Percentiles rank a stretch among this genome's conserved stretches.
These are phyloP conservation scores for Suillus discolor DNA, from an alignment of 768 basidiomycete species.

Conservation along the genomic window DNA sequence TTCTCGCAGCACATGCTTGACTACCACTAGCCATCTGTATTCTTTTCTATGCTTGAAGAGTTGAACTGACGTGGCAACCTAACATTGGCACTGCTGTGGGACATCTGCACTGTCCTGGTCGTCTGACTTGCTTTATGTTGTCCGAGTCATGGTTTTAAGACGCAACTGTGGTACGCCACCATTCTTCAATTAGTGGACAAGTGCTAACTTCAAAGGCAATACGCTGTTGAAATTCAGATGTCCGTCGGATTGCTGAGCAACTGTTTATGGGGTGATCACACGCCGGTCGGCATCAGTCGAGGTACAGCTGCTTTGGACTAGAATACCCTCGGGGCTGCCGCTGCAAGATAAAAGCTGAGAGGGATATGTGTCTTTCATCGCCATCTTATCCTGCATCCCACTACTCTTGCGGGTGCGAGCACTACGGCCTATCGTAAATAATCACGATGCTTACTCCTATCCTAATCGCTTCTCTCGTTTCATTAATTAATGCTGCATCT, in stretches of 20 bases:
- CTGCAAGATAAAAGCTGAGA: conserved; percentile 1
- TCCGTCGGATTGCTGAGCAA: background rate
- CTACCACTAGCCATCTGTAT: background rate
- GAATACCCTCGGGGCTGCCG: background rate
- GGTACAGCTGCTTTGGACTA: background rate
- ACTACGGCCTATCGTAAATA: background rate
- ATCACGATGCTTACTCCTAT: conserved; percentile 17
- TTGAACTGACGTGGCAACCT: background rate
- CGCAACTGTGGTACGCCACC: background rate
- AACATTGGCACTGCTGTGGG: background rate
- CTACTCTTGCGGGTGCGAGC: background rate
- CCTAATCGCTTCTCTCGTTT: conserved; percentile 12
- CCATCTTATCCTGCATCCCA: background rate
- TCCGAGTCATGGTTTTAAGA: background rate
- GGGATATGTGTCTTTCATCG: background rate
- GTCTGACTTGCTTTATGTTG: background rate
- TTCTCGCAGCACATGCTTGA: background rate
- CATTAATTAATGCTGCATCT: conserved; percentile 17
- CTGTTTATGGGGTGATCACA: background rate
- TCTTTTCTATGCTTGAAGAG: background rate
- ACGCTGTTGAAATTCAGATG: background rate
- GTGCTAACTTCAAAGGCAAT: background rate
- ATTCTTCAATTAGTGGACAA: background rate
- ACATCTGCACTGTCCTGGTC: background rate
- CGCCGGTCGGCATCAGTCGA: background rate